Conservation (phyloP, 1,284 basidiomycete genomes). For the Cutaneotrichosporon sp. region DNA sequence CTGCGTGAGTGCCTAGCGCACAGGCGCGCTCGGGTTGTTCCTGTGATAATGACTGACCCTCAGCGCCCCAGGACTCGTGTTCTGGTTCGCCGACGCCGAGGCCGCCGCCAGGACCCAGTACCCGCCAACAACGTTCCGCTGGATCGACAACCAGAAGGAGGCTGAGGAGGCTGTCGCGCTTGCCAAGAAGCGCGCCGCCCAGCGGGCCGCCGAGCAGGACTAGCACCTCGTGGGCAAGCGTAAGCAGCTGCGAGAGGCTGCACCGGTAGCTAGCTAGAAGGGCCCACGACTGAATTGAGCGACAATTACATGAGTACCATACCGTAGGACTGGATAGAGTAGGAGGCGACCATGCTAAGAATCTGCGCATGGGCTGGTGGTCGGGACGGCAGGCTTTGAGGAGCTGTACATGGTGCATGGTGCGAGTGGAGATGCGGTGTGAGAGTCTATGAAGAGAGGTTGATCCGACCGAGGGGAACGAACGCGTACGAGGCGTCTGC, state of each 20-base stretch:
- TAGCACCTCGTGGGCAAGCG: not conserved
- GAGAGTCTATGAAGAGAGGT: not conserved
- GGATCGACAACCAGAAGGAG: slow-evolving; percentile 54
- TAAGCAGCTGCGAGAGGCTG: not conserved
- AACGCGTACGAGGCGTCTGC: no score
- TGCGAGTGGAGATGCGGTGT: not conserved
- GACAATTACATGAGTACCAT: not conserved
- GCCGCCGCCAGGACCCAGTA: slow-evolving; percentile 60
- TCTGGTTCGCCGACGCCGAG: slow-evolving; percentile 85
- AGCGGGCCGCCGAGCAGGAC: slow-evolving; percentile 26
- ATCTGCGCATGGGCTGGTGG: not conserved
- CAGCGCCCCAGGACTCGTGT: slow-evolving; percentile 75
- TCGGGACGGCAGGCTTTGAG: no score
- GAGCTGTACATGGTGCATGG: not conserved
- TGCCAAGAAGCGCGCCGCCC: slow-evolving; percentile 38
- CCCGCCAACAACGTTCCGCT: slow-evolving; percentile 51
- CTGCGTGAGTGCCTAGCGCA: slow-evolving; percentile 54
- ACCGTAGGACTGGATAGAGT: not conserved
- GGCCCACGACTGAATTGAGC: no score
- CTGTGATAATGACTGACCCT: not conserved
- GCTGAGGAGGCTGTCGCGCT: slow-evolving; percentile 52
- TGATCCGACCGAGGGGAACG: not conserved
- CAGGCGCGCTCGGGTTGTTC: not conserved
- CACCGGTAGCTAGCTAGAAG: not conserved
- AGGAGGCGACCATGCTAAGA: not conserved